phyloP scores from a whole-genome alignment of 1,139 yeast species.

The Debaryomyces nepalensis region DNA sequence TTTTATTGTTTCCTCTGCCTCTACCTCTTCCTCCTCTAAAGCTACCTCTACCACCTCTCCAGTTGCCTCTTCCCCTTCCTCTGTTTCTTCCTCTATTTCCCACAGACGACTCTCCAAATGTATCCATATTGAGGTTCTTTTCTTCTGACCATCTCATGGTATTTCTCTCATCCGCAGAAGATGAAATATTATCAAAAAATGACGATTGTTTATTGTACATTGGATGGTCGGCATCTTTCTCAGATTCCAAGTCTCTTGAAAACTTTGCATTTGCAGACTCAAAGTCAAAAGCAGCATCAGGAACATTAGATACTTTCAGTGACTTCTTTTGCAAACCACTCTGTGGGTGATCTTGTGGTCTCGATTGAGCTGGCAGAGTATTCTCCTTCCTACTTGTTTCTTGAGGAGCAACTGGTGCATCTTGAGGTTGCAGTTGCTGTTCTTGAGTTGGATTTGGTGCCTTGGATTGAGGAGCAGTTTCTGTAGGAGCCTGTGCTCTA shows the following conservation, averaged over 20 bases:
- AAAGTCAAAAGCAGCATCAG: slow-evolving; percentile 55
- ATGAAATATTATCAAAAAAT: slow-evolving; percentile 80
- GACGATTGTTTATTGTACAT: slow-evolving; percentile 71
- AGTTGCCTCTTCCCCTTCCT: slow-evolving; percentile 29
- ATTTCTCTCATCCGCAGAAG: slow-evolving; percentile 49
- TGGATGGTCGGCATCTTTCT: slow-evolving; percentile 27
- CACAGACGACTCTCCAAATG: slow-evolving; percentile 63
- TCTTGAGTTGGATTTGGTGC: slow-evolving; percentile 14
- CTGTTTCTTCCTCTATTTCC: slow-evolving; percentile 38
- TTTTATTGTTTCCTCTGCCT: slow-evolving; percentile 32
- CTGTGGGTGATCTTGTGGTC: slow-evolving; percentile 22
- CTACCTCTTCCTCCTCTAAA: slow-evolving; percentile 29
- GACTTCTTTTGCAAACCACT: slow-evolving; percentile 32
- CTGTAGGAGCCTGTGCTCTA: slow-evolving; percentile 13
- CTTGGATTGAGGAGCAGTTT: slow-evolving; percentile 15
- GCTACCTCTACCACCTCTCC: slow-evolving; percentile 26
- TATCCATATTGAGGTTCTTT: slow-evolving; percentile 62
- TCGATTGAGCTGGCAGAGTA: slow-evolving; percentile 20
- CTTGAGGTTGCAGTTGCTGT: slow-evolving; percentile 12
- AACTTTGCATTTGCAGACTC: slow-evolving; percentile 70
- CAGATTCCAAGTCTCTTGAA: slow-evolving; percentile 38
- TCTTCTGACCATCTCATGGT: slow-evolving; percentile 66
- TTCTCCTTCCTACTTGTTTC: neutral
- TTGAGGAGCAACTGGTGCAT: slow-evolving; percentile 13
- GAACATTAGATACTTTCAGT: slow-evolving; percentile 44